A percentile compares a stretch with the other conserved stretches of the same genome.
phyloP scores from a whole-genome alignment of 306 rosid genomes.

The Rubus parviflorus region DNA sequence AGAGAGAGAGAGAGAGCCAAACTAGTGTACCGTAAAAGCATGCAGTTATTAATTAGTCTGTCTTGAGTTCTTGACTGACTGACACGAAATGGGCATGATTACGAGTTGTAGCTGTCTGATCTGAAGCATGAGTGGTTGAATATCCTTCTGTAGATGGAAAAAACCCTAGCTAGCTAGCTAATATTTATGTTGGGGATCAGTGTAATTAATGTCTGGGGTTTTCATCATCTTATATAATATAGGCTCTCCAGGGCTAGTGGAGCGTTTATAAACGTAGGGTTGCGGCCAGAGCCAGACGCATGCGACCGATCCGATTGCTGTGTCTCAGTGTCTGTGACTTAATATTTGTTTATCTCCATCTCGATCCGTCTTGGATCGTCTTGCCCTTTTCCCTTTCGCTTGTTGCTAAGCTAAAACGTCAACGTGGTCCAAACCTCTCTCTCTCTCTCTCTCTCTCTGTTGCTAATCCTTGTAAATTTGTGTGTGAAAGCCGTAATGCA shows the following conservation, averaged over 20 bases:
- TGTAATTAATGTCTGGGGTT: neutral
- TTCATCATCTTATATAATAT: neutral
- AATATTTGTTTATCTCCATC: neutral
- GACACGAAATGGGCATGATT: conserved; percentile 24
- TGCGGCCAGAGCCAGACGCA: conserved; percentile 12
- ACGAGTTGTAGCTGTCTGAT: conserved; percentile 10
- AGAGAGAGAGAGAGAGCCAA: neutral
- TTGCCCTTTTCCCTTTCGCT: neutral
- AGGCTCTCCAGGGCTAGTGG: conserved; percentile 9
- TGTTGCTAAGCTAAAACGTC: conserved; percentile 6
- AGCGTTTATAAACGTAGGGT: conserved; percentile 1
- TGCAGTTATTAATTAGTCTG: neutral
- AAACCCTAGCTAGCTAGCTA: neutral
- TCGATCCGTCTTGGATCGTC: neutral
- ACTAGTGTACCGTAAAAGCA: neutral
- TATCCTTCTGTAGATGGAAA: neutral
- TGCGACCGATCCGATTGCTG: conserved; percentile 5
- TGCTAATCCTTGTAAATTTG: conserved; percentile 2
- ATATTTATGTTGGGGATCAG: neutral
- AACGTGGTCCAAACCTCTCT: conserved; percentile 1
- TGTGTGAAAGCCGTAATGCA: neutral
- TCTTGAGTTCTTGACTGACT: neutral
- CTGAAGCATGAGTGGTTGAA: neutral
- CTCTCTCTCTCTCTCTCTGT: neutral
- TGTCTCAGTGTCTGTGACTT: neutral